phyloP scores from a whole-genome alignment of 495 filamentous ascomycete genomes.

The Neurospora pannonica region DNA sequence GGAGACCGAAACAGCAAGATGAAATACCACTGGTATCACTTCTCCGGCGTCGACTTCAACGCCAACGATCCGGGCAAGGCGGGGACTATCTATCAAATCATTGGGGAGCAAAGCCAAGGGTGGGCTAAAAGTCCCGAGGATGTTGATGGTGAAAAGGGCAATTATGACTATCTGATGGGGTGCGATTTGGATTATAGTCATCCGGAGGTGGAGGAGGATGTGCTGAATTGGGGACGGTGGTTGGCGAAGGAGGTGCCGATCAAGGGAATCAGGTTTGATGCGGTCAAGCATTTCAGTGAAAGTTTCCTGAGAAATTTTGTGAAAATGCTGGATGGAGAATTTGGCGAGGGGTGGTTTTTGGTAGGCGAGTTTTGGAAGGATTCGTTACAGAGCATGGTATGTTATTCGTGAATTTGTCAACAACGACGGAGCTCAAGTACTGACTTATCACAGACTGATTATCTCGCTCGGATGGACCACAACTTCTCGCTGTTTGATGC shows the following conservation, averaged over 20 bases:
- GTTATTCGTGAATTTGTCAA: background rate
- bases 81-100: conserved; percentile 51
- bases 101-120: conserved; percentile 47
- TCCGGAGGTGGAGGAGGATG: conserved; percentile 53
- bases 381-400: conserved; percentile 38
- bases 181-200: conserved; percentile 59
- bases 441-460: conserved; percentile 20
- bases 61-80: conserved; percentile 45
- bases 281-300: conserved; percentile 61
- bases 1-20: conserved; percentile 47
- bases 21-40: conserved; percentile 64
- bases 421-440: background rate
- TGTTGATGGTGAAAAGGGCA: conserved; percentile 58
- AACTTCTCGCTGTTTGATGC: conserved; percentile 56
- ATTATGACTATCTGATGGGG: conserved; percentile 52
- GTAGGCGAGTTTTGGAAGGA: conserved; percentile 67
- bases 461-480: conserved; percentile 48
- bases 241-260: conserved; percentile 48
- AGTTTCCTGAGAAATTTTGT: conserved; percentile 55
- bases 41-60: conserved; percentile 62
- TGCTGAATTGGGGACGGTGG: conserved; percentile 60
- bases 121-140: conserved; percentile 46
- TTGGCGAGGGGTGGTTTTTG: conserved; percentile 49
- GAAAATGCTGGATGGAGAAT: conserved; percentile 36
- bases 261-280: conserved; percentile 64